These are phyloP conservation scores for Pluteus cervinus DNA, from an alignment of 768 basidiomycete genomes.

Conservation along the genomic window DNA sequence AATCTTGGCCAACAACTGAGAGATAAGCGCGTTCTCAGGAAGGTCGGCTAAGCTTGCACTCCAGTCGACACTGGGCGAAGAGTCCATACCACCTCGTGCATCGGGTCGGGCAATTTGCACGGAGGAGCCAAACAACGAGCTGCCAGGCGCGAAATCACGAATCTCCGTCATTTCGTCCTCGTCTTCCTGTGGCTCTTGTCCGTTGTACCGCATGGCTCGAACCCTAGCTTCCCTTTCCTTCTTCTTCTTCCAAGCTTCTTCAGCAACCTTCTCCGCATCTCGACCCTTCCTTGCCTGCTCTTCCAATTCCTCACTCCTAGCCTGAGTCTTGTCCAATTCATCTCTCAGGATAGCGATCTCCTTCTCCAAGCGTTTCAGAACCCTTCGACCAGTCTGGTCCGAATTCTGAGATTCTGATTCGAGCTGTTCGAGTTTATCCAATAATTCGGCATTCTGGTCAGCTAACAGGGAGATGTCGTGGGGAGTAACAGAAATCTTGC, in stretches of 20 bases:
- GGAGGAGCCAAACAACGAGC: constrained; percentile 29
- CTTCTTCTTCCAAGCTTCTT: constrained; percentile 40
- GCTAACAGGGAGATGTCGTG: constrained; percentile 65
- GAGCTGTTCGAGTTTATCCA: constrained; percentile 68
- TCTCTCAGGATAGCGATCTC: constrained; percentile 72
- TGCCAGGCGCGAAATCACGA: constrained; percentile 59
- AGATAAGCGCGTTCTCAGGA: constrained; percentile 53
- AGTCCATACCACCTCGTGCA: constrained; percentile 4
- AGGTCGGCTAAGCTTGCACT: constrained; percentile 16
- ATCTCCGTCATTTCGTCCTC: constrained; percentile 26
- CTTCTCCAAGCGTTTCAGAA: constrained; percentile 67
- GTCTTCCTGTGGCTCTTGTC: constrained; percentile 19
- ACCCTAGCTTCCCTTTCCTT: constrained; percentile 49
- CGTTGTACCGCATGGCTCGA: constrained; percentile 41
- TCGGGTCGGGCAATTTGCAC: constrained; percentile 8
- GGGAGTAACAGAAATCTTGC: constrained; percentile 59
- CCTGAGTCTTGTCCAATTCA: constrained; percentile 73
- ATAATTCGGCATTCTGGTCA: constrained; percentile 80
- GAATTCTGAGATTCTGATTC: constrained; percentile 63
- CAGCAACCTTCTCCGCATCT: constrained; percentile 33
- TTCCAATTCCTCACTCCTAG: constrained; percentile 65
- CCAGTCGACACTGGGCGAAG: no score
- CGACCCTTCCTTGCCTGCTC: constrained; percentile 48
- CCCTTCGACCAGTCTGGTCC: constrained; percentile 63
- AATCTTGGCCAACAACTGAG: constrained; percentile 69